phyloP scores from a whole-genome alignment of 2,329 filamentous ascomycete genomes.

The Didymella arachidicola region DNA sequence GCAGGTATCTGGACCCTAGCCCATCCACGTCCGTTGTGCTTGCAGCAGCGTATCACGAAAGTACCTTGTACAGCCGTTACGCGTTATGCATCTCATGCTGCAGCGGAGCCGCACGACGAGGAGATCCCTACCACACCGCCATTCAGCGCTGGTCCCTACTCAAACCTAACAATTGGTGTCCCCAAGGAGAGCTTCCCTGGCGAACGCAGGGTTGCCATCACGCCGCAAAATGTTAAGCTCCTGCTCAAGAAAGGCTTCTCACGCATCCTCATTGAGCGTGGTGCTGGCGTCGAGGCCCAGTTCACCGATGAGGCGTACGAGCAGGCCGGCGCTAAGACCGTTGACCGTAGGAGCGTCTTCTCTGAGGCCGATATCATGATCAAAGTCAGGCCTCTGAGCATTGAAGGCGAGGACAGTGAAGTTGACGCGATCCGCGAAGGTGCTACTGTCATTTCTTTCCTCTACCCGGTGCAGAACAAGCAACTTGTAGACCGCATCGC shows the following conservation, averaged over 20 bases:
- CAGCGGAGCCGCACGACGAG: conserved; percentile 46
- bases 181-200: conserved; percentile 79
- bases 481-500: conserved; percentile 76
- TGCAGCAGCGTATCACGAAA: conserved; percentile 42
- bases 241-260: conserved; percentile 86
- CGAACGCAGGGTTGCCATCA: conserved; percentile 84
- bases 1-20: conserved; percentile 35
- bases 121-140: conserved; percentile 47
- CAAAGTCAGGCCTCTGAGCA: conserved; percentile 79
- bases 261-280: conserved; percentile 78
- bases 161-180: conserved; percentile 76
- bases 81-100: conserved; percentile 44
- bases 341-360: conserved; percentile 75
- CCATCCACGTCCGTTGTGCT: conserved; percentile 38
- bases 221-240: conserved; percentile 81
- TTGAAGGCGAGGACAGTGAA: conserved; percentile 67
- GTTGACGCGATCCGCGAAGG: conserved; percentile 71
- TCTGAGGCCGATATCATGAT: conserved; percentile 78
- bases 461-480: conserved; percentile 84
- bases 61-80: conserved; percentile 34
- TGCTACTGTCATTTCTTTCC: conserved; percentile 80
- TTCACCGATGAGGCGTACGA: conserved; percentile 81
- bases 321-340: conserved; percentile 78
- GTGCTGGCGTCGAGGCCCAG: conserved; percentile 79
- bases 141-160: conserved; percentile 65